A percentile compares a stretch with the other conserved stretches of the same genome.
phyloP scores from a whole-genome alignment of 805 yeast genomes.

The Candida vaughaniae region DNA sequence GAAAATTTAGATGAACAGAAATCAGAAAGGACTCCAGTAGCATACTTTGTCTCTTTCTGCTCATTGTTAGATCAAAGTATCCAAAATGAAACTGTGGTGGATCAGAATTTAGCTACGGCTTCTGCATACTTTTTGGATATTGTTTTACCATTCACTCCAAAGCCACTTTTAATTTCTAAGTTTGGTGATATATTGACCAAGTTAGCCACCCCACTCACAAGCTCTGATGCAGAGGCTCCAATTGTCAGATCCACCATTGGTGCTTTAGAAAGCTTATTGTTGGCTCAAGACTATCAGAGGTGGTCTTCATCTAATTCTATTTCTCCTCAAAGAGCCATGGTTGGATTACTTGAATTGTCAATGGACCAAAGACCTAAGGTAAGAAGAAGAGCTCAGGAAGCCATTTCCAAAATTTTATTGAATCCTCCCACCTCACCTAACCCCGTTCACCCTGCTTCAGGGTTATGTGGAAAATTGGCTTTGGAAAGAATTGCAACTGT shows the following conservation, averaged over 20 bases:
- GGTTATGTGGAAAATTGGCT: slow-evolving; percentile 65
- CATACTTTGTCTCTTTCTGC: slow-evolving; percentile 82
- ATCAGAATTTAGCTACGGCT: slow-evolving; percentile 65
- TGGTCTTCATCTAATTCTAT: slow-evolving; percentile 64
- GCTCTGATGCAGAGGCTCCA: slow-evolving; percentile 72
- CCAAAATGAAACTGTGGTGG: slow-evolving; percentile 48
- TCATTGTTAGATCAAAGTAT: slow-evolving; percentile 77
- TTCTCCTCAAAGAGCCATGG: slow-evolving; percentile 80
- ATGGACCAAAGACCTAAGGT: slow-evolving; percentile 93
- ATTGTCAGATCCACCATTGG: slow-evolving; percentile 82
- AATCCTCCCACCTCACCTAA: slow-evolving; percentile 77
- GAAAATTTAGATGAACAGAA: slow-evolving; percentile 74
- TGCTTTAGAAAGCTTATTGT: slow-evolving; percentile 71
- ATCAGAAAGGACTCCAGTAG: slow-evolving; percentile 62
- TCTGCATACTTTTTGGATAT: slow-evolving; percentile 81
- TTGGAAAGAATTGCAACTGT: slow-evolving; percentile 52
- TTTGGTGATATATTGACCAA: slow-evolving; percentile 76
- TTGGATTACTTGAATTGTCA: slow-evolving; percentile 73
- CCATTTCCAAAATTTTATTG: slow-evolving; percentile 62
- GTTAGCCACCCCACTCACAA: slow-evolving; percentile 77
- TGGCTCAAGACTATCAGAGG: slow-evolving; percentile 75
- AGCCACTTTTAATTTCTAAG: slow-evolving; percentile 64
- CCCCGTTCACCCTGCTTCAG: slow-evolving; percentile 75
- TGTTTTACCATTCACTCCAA: slow-evolving; percentile 72
- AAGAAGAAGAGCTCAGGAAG: slow-evolving; percentile 91